A percentile compares a stretch with the other conserved stretches of the same genome.
These are phyloP conservation scores for Debaryomyces sp. DNA, from an alignment of 1,139 yeast species.

Conservation along the genomic window DNA sequence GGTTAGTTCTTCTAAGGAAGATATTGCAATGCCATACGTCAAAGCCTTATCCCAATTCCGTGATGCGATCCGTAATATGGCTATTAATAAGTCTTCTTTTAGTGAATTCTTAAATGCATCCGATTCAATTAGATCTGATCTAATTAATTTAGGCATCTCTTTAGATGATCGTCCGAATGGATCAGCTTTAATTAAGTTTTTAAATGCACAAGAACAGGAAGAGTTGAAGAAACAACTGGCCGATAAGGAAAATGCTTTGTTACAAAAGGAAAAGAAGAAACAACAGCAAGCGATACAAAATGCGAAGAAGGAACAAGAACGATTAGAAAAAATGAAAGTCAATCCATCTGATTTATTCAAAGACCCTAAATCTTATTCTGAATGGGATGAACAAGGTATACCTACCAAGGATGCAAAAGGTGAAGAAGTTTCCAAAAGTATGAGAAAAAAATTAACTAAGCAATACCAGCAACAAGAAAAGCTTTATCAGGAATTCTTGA, in stretches of 20 bases:
- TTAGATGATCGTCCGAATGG: constrained; percentile 87
- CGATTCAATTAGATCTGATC: constrained; percentile 51
- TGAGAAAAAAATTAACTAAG: constrained; percentile 78
- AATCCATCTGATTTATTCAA: constrained; percentile 76
- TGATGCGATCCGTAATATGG: constrained; percentile 73
- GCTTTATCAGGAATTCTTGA: constrained; percentile 67
- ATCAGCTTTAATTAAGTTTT: constrained; percentile 78
- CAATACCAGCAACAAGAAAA: constrained; percentile 80
- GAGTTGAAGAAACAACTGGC: constrained; percentile 66
- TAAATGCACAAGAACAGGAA: constrained; percentile 66
- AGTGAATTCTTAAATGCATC: constrained; percentile 54
- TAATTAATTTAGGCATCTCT: constrained; percentile 76
- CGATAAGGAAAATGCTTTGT: constrained; percentile 54
- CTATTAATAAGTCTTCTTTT: constrained; percentile 64
- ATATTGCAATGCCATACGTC: constrained; percentile 74
- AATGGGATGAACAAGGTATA: constrained; percentile 84
- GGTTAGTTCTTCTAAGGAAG: constrained; percentile 52
- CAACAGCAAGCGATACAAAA: constrained; percentile 40
- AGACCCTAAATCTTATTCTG: constrained; percentile 55
- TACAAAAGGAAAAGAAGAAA: constrained; percentile 45
- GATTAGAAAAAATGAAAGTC: constrained; percentile 67
- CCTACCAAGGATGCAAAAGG: constrained; percentile 84
- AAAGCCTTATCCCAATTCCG: constrained; percentile 78
- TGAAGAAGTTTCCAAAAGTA: constrained; percentile 85
- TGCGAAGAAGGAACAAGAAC: constrained; percentile 66